Evolutionary conservation across 106 monocot genomes (phyloP).

Genomic region (Gastrodia elata): DNA sequence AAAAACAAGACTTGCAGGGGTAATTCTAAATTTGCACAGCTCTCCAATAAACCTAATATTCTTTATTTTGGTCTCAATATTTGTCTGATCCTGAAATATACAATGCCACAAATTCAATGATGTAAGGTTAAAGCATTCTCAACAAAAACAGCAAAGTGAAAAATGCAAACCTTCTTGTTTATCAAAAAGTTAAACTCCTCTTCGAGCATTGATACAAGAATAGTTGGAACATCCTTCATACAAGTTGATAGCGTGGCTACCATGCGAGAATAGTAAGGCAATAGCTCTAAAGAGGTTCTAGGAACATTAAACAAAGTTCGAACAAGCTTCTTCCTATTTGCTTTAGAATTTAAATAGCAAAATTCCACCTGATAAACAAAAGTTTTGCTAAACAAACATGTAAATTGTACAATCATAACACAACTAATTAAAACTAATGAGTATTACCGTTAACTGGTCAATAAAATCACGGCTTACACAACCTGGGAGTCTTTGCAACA

Average conservation of each 20-base stretch:
- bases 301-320: slow-evolving; percentile 78
- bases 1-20: slow-evolving; percentile 75
- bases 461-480: slow-evolving; percentile 98
- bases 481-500: slow-evolving; percentile 85
- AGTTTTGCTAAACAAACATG: slow-evolving; percentile 3
- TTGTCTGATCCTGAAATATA: slow-evolving; percentile 80
- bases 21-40: slow-evolving; percentile 94
- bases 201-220: slow-evolving; percentile 75
- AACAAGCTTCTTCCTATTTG: slow-evolving; percentile 84
- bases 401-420: background rate
- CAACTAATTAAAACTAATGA: slow-evolving; percentile 4
- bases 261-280: slow-evolving; percentile 95
- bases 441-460: slow-evolving; percentile 83
- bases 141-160: background rate
- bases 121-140: background rate
- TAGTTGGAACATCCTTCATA: slow-evolving; percentile 85
- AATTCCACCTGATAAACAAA: slow-evolving; percentile 76
- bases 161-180: slow-evolving; percentile 73
- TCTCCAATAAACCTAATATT: slow-evolving; percentile 98
- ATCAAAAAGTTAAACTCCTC: slow-evolving; percentile 96
- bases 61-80: slow-evolving; percentile 98
- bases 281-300: slow-evolving; percentile 84
- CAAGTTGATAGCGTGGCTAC: slow-evolving; percentile 91
- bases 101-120: background rate
- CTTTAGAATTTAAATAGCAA: slow-evolving; percentile 93